Evolutionary conservation across 768 basidiomycete genomes (phyloP).

Genomic region (Hemileccinum impolitum): DNA sequence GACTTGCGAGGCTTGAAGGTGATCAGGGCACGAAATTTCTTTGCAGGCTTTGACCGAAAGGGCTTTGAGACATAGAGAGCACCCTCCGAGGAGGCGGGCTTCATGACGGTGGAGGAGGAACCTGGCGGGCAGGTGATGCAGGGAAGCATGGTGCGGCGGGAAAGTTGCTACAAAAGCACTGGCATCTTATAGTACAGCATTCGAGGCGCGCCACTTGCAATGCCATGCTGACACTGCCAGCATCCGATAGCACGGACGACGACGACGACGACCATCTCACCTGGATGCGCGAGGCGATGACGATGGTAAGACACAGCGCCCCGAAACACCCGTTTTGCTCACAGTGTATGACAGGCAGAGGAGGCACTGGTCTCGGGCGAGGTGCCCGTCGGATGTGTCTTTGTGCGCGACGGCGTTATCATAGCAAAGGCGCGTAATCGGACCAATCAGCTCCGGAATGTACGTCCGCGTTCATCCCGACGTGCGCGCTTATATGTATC

Average conservation of each 20-base stretch:
- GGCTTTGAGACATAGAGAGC: slow-evolving; percentile 75
- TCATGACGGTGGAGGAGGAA: slow-evolving; percentile 11
- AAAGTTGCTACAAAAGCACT: too few species aligned
- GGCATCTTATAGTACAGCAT: neutral
- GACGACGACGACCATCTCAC: slow-evolving; percentile 33
- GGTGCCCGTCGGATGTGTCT: slow-evolving; percentile 96
- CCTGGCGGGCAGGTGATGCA: slow-evolving; percentile 5
- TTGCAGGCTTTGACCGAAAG: slow-evolving; percentile 67
- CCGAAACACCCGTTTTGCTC: neutral
- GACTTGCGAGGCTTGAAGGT: slow-evolving; percentile 87
- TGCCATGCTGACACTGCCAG: neutral
- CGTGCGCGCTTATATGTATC: neutral
- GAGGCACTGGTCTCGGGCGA: slow-evolving; percentile 84
- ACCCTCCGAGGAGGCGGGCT: slow-evolving; percentile 37
- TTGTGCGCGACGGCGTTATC: slow-evolving; percentile 71
- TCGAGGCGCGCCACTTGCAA: neutral
- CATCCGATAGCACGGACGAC: slow-evolving; percentile 6
- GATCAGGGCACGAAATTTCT: slow-evolving; percentile 77
- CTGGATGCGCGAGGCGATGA: slow-evolving; percentile 85
- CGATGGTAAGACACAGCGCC: slow-evolving; percentile 55
- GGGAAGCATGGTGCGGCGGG: slow-evolving; percentile 2
- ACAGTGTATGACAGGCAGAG: slow-evolving; percentile 53
- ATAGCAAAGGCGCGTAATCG: slow-evolving; percentile 89
- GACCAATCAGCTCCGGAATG: slow-evolving; percentile 93
- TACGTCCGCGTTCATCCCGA: slow-evolving; percentile 33